Evolutionary conservation across 352 stramenopile genomes (phyloP).

Genomic region (Phytophthora megakarya): DNA sequence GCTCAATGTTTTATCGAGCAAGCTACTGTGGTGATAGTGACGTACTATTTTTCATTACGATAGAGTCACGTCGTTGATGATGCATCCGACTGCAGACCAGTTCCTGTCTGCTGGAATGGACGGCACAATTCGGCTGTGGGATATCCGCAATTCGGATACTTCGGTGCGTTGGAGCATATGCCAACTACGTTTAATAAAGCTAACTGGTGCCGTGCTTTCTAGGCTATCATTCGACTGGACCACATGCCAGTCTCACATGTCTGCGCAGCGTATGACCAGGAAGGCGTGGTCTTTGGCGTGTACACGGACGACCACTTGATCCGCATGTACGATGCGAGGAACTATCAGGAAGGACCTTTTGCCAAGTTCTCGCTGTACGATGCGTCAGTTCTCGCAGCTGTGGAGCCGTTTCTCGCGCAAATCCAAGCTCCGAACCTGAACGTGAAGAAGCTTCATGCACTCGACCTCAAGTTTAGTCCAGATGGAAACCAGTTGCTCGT

Average conservation of each 20-base stretch:
- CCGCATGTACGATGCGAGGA: slow-evolving; percentile 89
- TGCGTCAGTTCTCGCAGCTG: slow-evolving; percentile 55
- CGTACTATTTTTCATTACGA: slow-evolving; percentile 4
- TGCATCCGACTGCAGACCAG: slow-evolving; percentile 85
- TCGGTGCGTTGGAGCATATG: slow-evolving; percentile 34
- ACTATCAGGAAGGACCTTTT: slow-evolving; percentile 88
- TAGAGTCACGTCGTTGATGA: slow-evolving; percentile 85
- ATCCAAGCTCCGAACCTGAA: slow-evolving; percentile 59
- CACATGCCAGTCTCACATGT: slow-evolving; percentile 69
- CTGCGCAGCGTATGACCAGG: slow-evolving; percentile 80
- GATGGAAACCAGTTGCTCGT: slow-evolving; percentile 87
- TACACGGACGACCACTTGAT: slow-evolving; percentile 88
- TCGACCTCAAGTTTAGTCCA: slow-evolving; percentile 85
- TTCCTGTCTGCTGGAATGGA: slow-evolving; percentile 85
- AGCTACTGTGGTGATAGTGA: background rate
- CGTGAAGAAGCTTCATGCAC: slow-evolving; percentile 67
- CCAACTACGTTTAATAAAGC: background rate
- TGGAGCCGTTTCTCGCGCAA: slow-evolving; percentile 69
- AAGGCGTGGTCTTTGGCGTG: slow-evolving; percentile 85
- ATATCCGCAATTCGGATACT: slow-evolving; percentile 72
- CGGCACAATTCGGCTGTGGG: slow-evolving; percentile 79
- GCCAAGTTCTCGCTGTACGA: slow-evolving; percentile 89
- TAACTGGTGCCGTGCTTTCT: background rate
- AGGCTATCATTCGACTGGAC: slow-evolving; percentile 70
- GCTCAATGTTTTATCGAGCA: background rate